Percentiles rank a stretch among this genome's conserved stretches.
Conservation (phyloP, 305 asterid species). For the Fraxinus greggii region DNA sequence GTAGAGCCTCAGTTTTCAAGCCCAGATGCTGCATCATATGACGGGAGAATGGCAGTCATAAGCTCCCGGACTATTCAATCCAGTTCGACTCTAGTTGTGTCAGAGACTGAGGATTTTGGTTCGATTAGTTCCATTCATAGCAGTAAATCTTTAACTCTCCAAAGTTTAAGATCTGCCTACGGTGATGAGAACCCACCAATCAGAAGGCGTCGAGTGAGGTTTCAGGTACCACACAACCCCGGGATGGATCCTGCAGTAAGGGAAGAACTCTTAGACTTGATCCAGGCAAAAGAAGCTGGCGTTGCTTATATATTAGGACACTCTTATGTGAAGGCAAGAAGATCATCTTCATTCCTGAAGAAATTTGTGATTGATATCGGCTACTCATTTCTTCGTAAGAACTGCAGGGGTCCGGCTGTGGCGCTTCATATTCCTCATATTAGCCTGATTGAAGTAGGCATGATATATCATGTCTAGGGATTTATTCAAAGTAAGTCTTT, state of each 20-base stretch:
- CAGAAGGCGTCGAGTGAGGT: constrained; percentile 74
- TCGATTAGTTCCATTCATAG: constrained; percentile 50
- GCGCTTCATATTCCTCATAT: constrained; percentile 91
- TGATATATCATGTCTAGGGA: constrained; percentile 78
- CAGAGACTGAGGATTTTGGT: constrained; percentile 45
- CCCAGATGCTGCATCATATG: constrained; percentile 64
- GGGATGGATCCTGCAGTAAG: constrained; percentile 63
- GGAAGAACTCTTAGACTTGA: constrained; percentile 78
- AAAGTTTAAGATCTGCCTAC: constrained; percentile 64
- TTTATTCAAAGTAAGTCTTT: neutral
- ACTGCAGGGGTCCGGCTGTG: constrained; percentile 92
- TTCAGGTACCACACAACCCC: constrained; percentile 58
- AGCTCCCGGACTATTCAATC: constrained; percentile 54
- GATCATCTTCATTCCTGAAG: constrained; percentile 69
- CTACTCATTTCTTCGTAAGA: constrained; percentile 86
- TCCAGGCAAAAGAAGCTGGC: constrained; percentile 90
- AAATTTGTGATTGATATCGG: constrained; percentile 80
- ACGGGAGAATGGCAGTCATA: constrained; percentile 94
- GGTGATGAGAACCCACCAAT: constrained; percentile 77
- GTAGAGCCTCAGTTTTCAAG: constrained; percentile 72
- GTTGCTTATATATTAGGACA: constrained; percentile 93
- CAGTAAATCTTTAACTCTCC: constrained; percentile 70
- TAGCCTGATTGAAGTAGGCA: constrained; percentile 91
- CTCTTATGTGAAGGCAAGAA: constrained; percentile 82
- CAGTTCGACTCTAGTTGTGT: constrained; percentile 44